phyloP scores from a whole-genome alignment of 192 early-diverging fungal species.

The Geranomyces michiganensis region DNA sequence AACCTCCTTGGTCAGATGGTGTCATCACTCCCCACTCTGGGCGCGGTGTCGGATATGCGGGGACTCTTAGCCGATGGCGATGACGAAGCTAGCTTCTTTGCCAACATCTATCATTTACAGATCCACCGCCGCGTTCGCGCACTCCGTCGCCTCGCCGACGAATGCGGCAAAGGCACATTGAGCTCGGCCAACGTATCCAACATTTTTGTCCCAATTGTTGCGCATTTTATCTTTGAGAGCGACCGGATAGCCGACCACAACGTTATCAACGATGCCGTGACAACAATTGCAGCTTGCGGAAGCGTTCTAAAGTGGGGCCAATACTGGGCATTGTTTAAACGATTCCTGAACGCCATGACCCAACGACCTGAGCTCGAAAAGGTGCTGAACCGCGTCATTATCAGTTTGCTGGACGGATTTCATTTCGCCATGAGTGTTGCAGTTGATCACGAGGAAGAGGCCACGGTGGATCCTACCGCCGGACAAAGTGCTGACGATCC shows the following conservation, averaged over 20 bases:
- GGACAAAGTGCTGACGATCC: conserved; percentile 10
- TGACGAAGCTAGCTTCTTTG: conserved; percentile 95
- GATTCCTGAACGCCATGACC: conserved; percentile 69
- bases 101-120: conserved; percentile 95
- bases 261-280: conserved; percentile 80
- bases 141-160: conserved; percentile 66
- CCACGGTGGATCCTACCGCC: conserved; percentile 10
- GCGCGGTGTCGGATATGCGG: conserved; percentile 68
- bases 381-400: conserved; percentile 76
- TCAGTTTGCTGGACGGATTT: conserved; percentile 84
- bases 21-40: conserved; percentile 57
- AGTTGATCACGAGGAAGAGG: background rate
- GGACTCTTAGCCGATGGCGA: conserved; percentile 69
- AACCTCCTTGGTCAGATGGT: conserved; percentile 66
- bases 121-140: conserved; percentile 89
- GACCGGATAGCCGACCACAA: conserved; percentile 70
- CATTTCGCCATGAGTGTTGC: conserved; percentile 63
- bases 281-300: conserved; percentile 73
- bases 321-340: conserved; percentile 77
- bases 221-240: conserved; percentile 84
- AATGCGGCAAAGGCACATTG: conserved; percentile 49
- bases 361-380: conserved; percentile 76
- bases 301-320: conserved; percentile 77
- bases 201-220: conserved; percentile 83
- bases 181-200: conserved; percentile 56